Evolutionary conservation across 495 filamentous ascomycete species (phyloP), one percentile per base, ranked within the genome.

Genomic region (Extremus antarcticus): DNA sequence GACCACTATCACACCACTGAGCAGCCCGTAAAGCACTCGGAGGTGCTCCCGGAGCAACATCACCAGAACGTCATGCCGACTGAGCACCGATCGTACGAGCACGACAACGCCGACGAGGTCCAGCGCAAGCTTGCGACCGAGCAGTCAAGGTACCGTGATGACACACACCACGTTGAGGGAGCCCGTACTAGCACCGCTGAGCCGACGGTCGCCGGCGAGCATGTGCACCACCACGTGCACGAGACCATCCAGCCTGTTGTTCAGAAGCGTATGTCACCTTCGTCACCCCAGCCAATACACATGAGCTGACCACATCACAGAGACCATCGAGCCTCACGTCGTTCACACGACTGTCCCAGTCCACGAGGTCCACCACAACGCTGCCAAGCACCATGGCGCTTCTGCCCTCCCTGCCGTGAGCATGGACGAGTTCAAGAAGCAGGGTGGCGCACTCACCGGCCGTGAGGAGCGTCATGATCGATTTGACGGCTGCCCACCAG

Each of bases 221-320:
- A 83, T 58, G 70, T 81, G 13, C 82, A 85, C 57, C 81, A 84
- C 65, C 57, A 60, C 48, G 73, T 82, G 25, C 74, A 80, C 61
- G 79, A 85, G 67, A 79, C 74, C 25, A 76, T 86, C 53, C 83
- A 86, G 61, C 83, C 83, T 0, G 73, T 85, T 0, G 69, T 86
- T 19, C 73, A 85, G 38, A 82, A 83, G 60, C 59, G 64, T 62
- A 55, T 11, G 59, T 58, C 24, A 41, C 15, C 22, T 46, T 25
- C 20, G 2, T 17, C 25, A 46, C 19, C 43, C 43, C 13, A 46
- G 9, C 19, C 20, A 9, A 19, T 21, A 11, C 43, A 8, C 43
- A 16, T 46, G 9, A n/a, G 11, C 43, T 46, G 20, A 46, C 43
- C 20, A 24, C 3, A 24, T 20, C 35, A 45, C 54, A 66, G 81